phyloP scores from a whole-genome alignment of 2,329 filamentous ascomycete genomes.

The Geosmithia flava region DNA sequence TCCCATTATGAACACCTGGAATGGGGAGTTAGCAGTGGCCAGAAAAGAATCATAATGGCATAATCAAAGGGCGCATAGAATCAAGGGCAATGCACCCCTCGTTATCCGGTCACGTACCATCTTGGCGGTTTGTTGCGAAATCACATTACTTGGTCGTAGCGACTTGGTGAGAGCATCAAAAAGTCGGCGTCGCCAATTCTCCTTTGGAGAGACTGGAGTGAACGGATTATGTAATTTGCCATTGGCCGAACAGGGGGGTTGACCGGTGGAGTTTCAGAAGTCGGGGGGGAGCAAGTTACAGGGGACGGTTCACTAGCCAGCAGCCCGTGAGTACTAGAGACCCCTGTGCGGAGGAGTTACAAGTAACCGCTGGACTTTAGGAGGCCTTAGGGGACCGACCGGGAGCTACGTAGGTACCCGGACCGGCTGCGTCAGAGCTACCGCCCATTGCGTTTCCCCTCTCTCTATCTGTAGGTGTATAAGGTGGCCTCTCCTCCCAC shows the following conservation, averaged over 20 bases:
- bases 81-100: background rate
- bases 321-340: background rate
- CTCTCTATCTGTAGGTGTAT: background rate
- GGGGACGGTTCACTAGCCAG: background rate
- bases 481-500: constrained; percentile 1
- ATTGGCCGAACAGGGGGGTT: background rate
- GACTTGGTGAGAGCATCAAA: background rate
- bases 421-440: background rate
- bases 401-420: too few species aligned
- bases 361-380: too few species aligned
- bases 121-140: constrained; percentile 2
- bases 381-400: too few species aligned
- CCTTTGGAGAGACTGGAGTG: background rate
- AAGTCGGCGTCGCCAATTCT: background rate
- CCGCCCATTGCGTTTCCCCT: background rate
- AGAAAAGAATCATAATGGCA: background rate
- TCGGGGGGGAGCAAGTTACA: background rate
- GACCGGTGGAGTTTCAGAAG: background rate
- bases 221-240: background rate
- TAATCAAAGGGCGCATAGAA: too few species aligned
- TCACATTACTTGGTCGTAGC: background rate
- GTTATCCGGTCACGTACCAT: constrained; percentile 6
- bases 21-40: background rate
- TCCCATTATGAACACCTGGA: constrained; percentile 75
- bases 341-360: too few species aligned